Evolutionary conservation across 2,329 filamentous ascomycete genomes (phyloP).

Genomic region (Alternaria triticimaculans): DNA sequence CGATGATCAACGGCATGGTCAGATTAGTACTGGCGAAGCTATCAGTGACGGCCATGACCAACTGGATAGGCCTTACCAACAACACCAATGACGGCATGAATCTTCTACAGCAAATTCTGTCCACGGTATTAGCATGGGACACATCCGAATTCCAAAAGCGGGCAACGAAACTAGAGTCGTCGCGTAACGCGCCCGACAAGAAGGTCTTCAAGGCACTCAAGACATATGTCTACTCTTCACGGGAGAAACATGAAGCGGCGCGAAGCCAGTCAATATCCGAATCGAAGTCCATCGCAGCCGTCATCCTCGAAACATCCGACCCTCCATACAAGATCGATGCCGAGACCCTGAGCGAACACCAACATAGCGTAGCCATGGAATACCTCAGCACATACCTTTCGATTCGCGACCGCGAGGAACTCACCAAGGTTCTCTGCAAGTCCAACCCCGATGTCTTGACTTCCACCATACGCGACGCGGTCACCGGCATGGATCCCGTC

Average conservation of each 20-base stretch:
- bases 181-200: constrained; percentile 64
- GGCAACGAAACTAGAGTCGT: constrained; percentile 68
- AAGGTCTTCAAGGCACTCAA: constrained; percentile 68
- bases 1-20: constrained; percentile 80
- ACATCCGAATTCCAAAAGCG: constrained; percentile 71
- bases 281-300: constrained; percentile 68
- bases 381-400: constrained; percentile 76
- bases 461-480: constrained; percentile 66
- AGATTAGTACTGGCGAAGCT: constrained; percentile 78
- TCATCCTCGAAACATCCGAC: constrained; percentile 65
- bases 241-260: constrained; percentile 64
- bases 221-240: constrained; percentile 60
- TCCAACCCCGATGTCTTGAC: constrained; percentile 77
- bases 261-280: constrained; percentile 63
- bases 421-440: constrained; percentile 71
- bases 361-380: constrained; percentile 70
- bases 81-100: constrained; percentile 82
- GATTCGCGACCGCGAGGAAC: constrained; percentile 74
- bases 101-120: constrained; percentile 77
- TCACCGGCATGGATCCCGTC: constrained; percentile 75
- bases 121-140: constrained; percentile 75
- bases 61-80: constrained; percentile 77
- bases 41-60: constrained; percentile 74
- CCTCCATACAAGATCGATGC: constrained; percentile 51
- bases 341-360: constrained; percentile 60